These are phyloP conservation scores for Dalbergia cultrata DNA, from an alignment of 306 rosid species.

Conservation along the genomic window DNA sequence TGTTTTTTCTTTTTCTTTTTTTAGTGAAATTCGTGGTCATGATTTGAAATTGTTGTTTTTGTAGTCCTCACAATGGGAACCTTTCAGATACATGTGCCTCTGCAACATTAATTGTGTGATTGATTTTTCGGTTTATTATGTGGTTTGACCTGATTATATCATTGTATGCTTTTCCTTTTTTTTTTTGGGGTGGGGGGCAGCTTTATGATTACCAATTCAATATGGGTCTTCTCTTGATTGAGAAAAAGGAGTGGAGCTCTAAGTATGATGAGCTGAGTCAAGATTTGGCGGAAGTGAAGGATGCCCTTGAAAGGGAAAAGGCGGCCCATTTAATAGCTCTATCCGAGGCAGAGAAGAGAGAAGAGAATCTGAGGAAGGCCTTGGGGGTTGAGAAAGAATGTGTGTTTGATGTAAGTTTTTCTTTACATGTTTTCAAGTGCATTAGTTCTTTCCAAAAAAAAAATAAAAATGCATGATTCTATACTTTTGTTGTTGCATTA, in stretches of 20 bases:
- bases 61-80: slow-evolving; percentile 12
- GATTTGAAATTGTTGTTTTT: slow-evolving; percentile 32
- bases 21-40: background rate
- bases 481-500: slow-evolving; percentile 7
- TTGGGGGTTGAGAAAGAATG: slow-evolving; percentile 97
- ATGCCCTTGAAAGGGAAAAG: slow-evolving; percentile 75
- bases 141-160: slow-evolving; percentile 29
- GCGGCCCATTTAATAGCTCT: slow-evolving; percentile 74
- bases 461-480: background rate
- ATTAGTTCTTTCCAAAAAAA: background rate
- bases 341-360: slow-evolving; percentile 83
- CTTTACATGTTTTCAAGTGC: slow-evolving; percentile 7
- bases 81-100: no score
- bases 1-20: background rate
- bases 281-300: slow-evolving; percentile 68
- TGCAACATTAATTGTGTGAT: no score
- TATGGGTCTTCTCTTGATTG: slow-evolving; percentile 98
- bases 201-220: slow-evolving; percentile 94
- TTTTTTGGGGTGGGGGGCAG: slow-evolving; percentile 50
- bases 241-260: slow-evolving; percentile 90
- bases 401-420: slow-evolving; percentile 86
- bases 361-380: slow-evolving; percentile 86
- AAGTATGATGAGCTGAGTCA: slow-evolving; percentile 67
- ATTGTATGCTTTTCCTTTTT: background rate
- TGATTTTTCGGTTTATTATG: background rate